Percentiles rank a stretch among this genome's conserved stretches.
Conservation (phyloP, 805 yeast genomes). For the Barnettozyma sucrosica region DNA sequence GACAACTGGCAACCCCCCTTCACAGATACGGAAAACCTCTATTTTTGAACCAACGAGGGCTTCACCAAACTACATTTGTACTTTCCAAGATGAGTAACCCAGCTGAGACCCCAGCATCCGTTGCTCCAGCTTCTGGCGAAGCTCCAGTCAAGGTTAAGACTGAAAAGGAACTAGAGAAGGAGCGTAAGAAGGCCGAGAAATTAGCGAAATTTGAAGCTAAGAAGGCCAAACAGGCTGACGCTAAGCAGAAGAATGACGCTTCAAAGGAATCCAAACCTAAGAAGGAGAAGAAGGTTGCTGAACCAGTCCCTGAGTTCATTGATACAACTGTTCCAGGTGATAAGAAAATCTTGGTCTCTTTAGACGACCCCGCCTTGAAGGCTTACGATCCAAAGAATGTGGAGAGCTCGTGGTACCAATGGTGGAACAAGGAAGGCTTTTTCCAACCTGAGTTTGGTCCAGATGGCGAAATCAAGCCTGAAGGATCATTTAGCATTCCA, state of each 20-base stretch:
- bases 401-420: constrained; percentile 94
- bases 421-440: constrained; percentile 91
- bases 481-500: constrained; percentile 84
- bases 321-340: constrained; percentile 86
- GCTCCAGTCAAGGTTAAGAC: constrained; percentile 47
- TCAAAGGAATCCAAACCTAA: constrained; percentile 49
- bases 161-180: constrained; percentile 79
- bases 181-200: constrained; percentile 83
- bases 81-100: constrained; percentile 14
- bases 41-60: constrained; percentile 2
- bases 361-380: constrained; percentile 90
- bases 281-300: constrained; percentile 64
- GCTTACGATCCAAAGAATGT: constrained; percentile 91
- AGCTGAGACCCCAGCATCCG: constrained; percentile 11
- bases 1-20: constrained; percentile 2
- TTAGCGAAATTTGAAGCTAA: constrained; percentile 82
- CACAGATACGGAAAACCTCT: constrained; percentile 3
- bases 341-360: constrained; percentile 78
- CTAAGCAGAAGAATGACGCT: constrained; percentile 31
- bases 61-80: constrained; percentile 5
- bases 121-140: constrained; percentile 25
- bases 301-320: constrained; percentile 75
- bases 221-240: constrained; percentile 64
- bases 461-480: constrained; percentile 72
- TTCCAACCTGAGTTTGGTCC: constrained; percentile 80